Conservation (phyloP, 2,329 filamentous ascomycete genomes). For the Trichophyton mentagrophytes region DNA sequence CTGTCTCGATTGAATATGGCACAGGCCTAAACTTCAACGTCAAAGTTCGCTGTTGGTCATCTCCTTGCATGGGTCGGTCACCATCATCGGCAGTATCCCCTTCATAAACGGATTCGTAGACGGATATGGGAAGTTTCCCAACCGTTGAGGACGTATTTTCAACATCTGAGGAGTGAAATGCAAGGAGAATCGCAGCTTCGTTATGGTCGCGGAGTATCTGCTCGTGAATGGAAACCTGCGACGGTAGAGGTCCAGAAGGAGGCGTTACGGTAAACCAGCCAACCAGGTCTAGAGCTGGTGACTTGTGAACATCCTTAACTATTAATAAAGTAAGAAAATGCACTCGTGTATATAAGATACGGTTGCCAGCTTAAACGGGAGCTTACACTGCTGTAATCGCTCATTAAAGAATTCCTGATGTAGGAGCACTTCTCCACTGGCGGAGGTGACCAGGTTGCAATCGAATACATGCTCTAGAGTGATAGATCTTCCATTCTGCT, state of each 20-base stretch:
- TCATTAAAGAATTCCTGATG: constrained; percentile 60
- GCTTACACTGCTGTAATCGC: constrained; percentile 72
- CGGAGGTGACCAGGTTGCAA: constrained; percentile 45
- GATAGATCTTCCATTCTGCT: constrained; percentile 79
- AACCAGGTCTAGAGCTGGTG: constrained; percentile 69
- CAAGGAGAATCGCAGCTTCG: constrained; percentile 74
- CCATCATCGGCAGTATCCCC: constrained; percentile 48
- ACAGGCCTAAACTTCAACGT: constrained; percentile 69
- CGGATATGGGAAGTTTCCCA: constrained; percentile 73
- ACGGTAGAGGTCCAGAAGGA: constrained; percentile 53
- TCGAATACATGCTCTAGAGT: constrained; percentile 92
- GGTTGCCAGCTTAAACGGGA: background rate
- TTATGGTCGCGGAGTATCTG: constrained; percentile 64
- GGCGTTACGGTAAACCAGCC: constrained; percentile 82
- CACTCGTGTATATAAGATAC: background rate
- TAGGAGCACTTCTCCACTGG: constrained; percentile 48
- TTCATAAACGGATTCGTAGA: constrained; percentile 78
- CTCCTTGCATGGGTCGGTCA: constrained; percentile 57
- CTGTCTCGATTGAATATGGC: constrained; percentile 79
- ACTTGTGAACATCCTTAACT: constrained; percentile 85
- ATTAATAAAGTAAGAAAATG: constrained; percentile 4
- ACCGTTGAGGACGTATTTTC: constrained; percentile 45
- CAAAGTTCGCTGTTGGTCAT: constrained; percentile 46
- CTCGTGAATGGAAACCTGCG: constrained; percentile 60
- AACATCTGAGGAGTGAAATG: constrained; percentile 61